Evolutionary conservation across 768 basidiomycete genomes (phyloP), one percentile per base, ranked within the genome.

Genomic region (Amanita exitialis): DNA sequence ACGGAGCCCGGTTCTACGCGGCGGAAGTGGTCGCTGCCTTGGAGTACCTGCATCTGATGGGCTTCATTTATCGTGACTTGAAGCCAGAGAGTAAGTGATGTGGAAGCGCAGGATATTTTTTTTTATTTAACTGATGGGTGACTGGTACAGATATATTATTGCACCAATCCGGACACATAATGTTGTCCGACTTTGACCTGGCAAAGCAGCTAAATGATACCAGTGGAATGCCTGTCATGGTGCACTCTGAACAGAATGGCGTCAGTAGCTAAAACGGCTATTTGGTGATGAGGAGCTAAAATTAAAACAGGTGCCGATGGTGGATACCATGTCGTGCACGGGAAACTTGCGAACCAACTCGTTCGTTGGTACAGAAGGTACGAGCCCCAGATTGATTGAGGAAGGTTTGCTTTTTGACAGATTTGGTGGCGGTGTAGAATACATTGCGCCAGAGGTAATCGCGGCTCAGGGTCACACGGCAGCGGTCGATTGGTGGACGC

Each of bases 401-500:
- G 56, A 61, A 56, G 58, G 48, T 56, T 59, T 57, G 55, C 53
- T 53, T 48, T 50, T 56, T 54, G 59, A 60, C 64, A 59, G 54
- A 45, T 51, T 44, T 57, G 53, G 61, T 60, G 60, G 56, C 60
- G 56, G 57, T 59, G 54, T 60, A 96, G 95, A 97, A 71, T 99
- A 99, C 75, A 98, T 99, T 64, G 93, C 95, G 37, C 95, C 95
- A 55, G 96, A 99, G 73, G 96, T 99, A 53, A 96, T 99, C 64
- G 88, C 89, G 59, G 91, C 90, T 43, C 80, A 88, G 64, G 95
- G 96, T 15, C 96, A 99, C 68, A 96, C 94, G 34, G 92, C 92
- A 55, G 94, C 95, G 12, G 96, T 99, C 47, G 96, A 99, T 70
- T 99, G 95, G 95, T 94, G 91, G 96, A 98, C 96, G 28, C 73